Evolutionary conservation across 495 filamentous ascomycete genomes (phyloP).

Genomic region (Penicillium samsonianum): DNA sequence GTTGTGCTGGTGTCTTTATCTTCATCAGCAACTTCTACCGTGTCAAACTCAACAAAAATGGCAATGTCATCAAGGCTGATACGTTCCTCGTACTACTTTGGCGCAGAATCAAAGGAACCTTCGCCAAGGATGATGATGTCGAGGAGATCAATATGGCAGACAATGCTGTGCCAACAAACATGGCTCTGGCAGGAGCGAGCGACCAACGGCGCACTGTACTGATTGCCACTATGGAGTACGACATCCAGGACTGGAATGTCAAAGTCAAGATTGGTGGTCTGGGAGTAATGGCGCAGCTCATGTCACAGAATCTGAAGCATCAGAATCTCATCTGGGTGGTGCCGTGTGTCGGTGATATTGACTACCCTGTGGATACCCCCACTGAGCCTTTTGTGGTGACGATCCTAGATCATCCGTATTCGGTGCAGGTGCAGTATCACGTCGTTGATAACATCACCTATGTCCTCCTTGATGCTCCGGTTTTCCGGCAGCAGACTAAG

Average conservation of each 20-base stretch:
- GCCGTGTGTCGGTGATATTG: constrained; percentile 66
- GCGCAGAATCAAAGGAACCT: constrained; percentile 15
- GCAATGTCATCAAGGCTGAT: constrained; percentile 20
- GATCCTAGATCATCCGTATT: constrained; percentile 62
- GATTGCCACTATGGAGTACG: constrained; percentile 73
- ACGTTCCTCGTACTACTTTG: constrained; percentile 13
- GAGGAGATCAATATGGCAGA: constrained; percentile 29
- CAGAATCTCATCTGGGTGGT: constrained; percentile 74
- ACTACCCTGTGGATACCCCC: constrained; percentile 61
- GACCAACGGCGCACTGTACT: constrained; percentile 55
- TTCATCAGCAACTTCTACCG: constrained; percentile 52
- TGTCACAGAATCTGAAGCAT: constrained; percentile 67
- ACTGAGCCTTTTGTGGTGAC: constrained; percentile 65
- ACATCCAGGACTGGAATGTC: constrained; percentile 70
- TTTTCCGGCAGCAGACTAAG: constrained; percentile 71
- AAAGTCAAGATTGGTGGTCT: constrained; percentile 76
- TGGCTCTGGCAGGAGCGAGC: constrained; percentile 15
- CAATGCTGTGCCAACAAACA: constrained; percentile 16
- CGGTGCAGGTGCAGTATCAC: constrained; percentile 68
- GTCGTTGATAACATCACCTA: constrained; percentile 68
- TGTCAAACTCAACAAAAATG: constrained; percentile 51
- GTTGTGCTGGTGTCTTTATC: constrained; percentile 39
- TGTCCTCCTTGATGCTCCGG: constrained; percentile 67
- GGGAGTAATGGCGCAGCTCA: constrained; percentile 69
- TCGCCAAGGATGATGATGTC: constrained; percentile 5